Evolutionary conservation across 352 stramenopile species (phyloP).

Genomic region (Pythium volutum): DNA sequence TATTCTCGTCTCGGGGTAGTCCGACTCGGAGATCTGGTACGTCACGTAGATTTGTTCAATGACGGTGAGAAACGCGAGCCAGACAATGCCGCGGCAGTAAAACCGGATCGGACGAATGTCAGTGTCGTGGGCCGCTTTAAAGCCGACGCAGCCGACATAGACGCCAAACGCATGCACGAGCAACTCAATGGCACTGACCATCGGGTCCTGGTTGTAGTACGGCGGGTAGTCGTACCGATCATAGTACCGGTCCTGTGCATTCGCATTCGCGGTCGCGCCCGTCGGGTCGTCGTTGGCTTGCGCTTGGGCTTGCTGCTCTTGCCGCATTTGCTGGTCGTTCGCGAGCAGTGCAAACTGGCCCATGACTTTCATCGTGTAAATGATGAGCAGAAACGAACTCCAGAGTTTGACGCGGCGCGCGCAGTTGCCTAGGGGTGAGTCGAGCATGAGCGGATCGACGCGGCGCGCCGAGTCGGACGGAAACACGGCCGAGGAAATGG

Average conservation of each 20-base stretch:
- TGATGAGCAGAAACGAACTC: slow-evolving; percentile 86
- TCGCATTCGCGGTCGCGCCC: no score
- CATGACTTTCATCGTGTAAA: slow-evolving; percentile 91
- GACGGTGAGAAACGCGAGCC: slow-evolving; percentile 74
- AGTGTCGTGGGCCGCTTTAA: slow-evolving; percentile 84
- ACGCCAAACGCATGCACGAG: slow-evolving; percentile 81
- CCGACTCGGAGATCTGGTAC: slow-evolving; percentile 70
- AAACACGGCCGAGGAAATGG: slow-evolving; percentile 82
- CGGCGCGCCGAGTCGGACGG: slow-evolving; percentile 76
- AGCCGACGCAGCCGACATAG: slow-evolving; percentile 83
- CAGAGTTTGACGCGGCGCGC: slow-evolving; percentile 83
- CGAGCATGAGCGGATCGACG: slow-evolving; percentile 84
- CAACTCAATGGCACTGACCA: slow-evolving; percentile 64
- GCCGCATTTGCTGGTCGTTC: slow-evolving; percentile 73
- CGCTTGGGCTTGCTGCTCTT: slow-evolving; percentile 18
- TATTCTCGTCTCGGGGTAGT: slow-evolving; percentile 68
- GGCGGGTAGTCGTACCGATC: slow-evolving; percentile 75
- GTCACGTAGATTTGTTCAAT: slow-evolving; percentile 83
- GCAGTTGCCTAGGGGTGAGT: slow-evolving; percentile 78
- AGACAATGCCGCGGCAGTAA: slow-evolving; percentile 75
- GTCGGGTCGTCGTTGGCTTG: slow-evolving; percentile 24
- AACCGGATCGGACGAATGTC: slow-evolving; percentile 84
- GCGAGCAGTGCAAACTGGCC: slow-evolving; percentile 79
- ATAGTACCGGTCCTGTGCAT: slow-evolving; percentile 34
- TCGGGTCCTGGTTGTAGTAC: slow-evolving; percentile 75